Evolutionary conservation across 1,139 yeast species (phyloP).

Genomic region (Protomyces inundatus): DNA sequence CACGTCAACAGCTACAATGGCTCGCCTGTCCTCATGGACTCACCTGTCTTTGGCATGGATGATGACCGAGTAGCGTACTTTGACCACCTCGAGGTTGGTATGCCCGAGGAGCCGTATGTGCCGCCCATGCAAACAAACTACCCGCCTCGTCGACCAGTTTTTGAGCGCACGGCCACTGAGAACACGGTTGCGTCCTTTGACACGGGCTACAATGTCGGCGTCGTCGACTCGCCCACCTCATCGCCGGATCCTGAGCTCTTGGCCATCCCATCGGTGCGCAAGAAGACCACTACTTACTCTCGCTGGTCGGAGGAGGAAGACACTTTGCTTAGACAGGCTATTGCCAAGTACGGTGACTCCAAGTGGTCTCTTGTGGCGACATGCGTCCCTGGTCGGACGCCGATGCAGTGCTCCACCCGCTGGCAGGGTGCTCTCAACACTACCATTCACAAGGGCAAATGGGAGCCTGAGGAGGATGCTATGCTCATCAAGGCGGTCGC

Average conservation of each 20-base stretch:
- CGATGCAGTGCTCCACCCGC: conserved; percentile 27
- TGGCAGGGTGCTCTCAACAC: conserved; percentile 27
- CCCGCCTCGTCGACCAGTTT: conserved; percentile 7
- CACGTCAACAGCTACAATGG: conserved; percentile 1
- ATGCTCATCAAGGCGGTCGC: conserved; percentile 23
- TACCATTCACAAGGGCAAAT: conserved; percentile 24
- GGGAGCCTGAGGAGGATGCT: conserved; percentile 25
- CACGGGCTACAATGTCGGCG: not conserved
- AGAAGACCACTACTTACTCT: conserved; percentile 13
- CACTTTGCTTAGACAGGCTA: conserved; percentile 8
- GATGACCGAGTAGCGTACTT: not conserved
- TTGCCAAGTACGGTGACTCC: conserved; percentile 17
- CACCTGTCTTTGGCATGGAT: conserved; percentile 9
- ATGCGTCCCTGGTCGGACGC: conserved; percentile 26
- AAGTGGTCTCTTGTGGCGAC: conserved; percentile 24
- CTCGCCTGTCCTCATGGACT: conserved; percentile 2
- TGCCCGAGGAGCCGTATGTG: conserved; percentile 24
- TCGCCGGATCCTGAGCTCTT: not conserved
- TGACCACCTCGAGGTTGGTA: conserved; percentile 2
- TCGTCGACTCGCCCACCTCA: conserved; percentile 4
- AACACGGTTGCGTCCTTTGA: not conserved
- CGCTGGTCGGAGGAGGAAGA: conserved; percentile 24
- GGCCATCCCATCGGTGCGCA: not conserved
- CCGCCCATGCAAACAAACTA: conserved; percentile 12
- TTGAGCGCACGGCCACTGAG: not conserved